Evolutionary conservation across 2,329 filamentous ascomycete genomes (phyloP), one percentile per base, ranked within the genome.

Genomic region (Fusarium mangiferae): DNA sequence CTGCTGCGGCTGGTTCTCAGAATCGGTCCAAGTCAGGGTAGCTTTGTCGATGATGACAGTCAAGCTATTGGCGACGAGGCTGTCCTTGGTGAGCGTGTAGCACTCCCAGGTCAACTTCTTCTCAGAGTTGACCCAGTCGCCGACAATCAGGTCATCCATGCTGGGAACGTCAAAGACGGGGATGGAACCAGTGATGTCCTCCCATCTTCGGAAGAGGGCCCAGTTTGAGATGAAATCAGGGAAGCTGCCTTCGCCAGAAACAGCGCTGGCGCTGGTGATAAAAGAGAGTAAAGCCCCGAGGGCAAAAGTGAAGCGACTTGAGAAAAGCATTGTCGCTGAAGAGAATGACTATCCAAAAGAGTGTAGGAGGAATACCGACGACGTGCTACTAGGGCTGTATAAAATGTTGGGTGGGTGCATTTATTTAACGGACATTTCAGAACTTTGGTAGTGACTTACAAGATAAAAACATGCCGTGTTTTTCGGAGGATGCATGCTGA

Each of bases 101-200:
- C 66, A 69, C 33, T 45, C 57, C 66, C 66, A 69, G 13, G 35
- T 67, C 18, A 69, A n/a, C 45, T 42, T 67, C 22, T 52, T 58
- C 1, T 46, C 49, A 7, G 36, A 8, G 18, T 59, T 54, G 12
- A 38, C 28, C 39, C 54, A 66, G 5, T 54, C 26, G 3, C 42
- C 66, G 0, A 38, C 11, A 10, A 30, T 58, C 0, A 69, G 33
- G 6, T n/a, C 63, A 1, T 24, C 14, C 13, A 62, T 38, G 30
- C 2, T 11, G 24, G 66, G 66, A 5, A 69, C 66, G 15, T 69
- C 66, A 8, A 67, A 67, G 12, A 48, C 44, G 7, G 56, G 38
- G 26, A 62, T 67, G 5, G 22, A 10, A 11, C 6, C 26, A 2
- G n/a, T 67, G n/a, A 69, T 67, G 9, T 5, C 8, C 13, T 58